Percentiles rank a stretch among this genome's conserved stretches.
These are phyloP conservation scores for Pseudofabraea citricarpa DNA, from an alignment of 2,329 filamentous ascomycete species.

Conservation along the genomic window DNA sequence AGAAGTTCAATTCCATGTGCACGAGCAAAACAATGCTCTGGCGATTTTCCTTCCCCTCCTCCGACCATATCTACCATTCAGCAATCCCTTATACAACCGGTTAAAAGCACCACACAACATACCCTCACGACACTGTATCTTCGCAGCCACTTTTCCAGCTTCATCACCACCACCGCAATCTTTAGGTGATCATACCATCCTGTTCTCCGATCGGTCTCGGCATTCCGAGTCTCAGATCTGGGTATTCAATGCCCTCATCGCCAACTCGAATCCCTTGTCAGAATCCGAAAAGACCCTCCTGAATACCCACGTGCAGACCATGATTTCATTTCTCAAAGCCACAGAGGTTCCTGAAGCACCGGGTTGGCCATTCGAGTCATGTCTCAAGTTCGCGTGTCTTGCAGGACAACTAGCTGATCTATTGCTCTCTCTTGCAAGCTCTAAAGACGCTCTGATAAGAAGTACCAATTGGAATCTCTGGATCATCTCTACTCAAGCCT, in stretches of 20 bases:
- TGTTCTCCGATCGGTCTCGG: conserved; percentile 26
- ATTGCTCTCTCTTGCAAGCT: conserved; percentile 8
- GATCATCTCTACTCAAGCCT: conserved; percentile 6
- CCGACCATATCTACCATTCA: conserved; percentile 18
- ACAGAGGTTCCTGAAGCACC: conserved; percentile 20
- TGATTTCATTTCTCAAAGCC: conserved; percentile 16
- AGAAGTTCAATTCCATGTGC: conserved; percentile 7
- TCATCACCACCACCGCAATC: conserved; percentile 1
- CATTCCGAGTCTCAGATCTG: conserved; percentile 25
- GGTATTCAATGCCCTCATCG: conserved; percentile 23
- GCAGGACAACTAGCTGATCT: conserved; percentile 12
- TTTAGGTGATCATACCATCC: conserved; percentile 16
- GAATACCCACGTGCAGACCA: conserved; percentile 7
- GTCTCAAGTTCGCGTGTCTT: conserved; percentile 19
- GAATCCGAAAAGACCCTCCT: conserved; percentile 5
- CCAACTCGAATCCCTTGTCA: conserved; percentile 6
- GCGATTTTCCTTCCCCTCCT: conserved; percentile 18
- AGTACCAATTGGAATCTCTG: conserved; percentile 21
- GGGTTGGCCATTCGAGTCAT: conserved; percentile 23
- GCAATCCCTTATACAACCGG: conserved; percentile 23
- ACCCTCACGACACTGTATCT: conserved; percentile 21
- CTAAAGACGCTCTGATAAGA: conserved; percentile 9
- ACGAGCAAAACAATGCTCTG: conserved; percentile 15
- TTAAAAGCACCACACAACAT: conserved; percentile 23
- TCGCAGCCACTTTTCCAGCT: conserved; percentile 22